Evolutionary conservation across 192 early-diverging fungal species (phyloP), one percentile per base, ranked within the genome.

Genomic region (Podila epicladia): DNA sequence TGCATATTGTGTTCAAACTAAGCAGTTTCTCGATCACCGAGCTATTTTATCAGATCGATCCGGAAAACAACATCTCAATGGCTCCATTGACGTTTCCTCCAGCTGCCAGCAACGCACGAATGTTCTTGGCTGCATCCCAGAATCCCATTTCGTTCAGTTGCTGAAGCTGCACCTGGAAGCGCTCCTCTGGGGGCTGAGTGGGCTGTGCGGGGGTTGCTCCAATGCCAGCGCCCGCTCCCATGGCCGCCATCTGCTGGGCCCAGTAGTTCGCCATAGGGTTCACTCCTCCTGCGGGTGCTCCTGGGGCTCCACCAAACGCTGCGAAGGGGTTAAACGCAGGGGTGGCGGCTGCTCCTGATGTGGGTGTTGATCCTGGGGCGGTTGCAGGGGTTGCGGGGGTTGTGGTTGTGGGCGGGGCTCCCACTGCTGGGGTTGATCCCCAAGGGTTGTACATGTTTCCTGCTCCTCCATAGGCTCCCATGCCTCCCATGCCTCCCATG

Each of bases 61-160:
- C 82, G 62, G 72, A 84, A 62, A 96, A 93, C 28, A 95, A 64
- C 83, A 87, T 89, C 74, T 99, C 98, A 55, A 98, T 91, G n/a
- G 98, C 98, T 6, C 93, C 95, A 71, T 97, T 87, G 20, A 98
- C 97, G 77, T 98, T 94, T 41, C 98, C 98, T 20, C 89, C 88
- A 15, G 95, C 91, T 48, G 89, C 78, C 24, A 88, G 85, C 68
- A 99, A 87, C 0, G 94, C 97, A 49, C 95, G 88, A 68, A 99
- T 94, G 74, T 99, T 99, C 84, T 94, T 92, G 32, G 89, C 85
- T 3, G 92, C 92, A 79, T 97, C 92, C 79, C 85, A 94, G 80
- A 99, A 96, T 22, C 98, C 98, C 98, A 99, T 99, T 32, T 99
- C 98, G 73, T 88, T 94, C 77, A 92, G 83, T 84, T 92, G 93